Conservation (phyloP, 345 rosid genomes). For the Draba incana region DNA sequence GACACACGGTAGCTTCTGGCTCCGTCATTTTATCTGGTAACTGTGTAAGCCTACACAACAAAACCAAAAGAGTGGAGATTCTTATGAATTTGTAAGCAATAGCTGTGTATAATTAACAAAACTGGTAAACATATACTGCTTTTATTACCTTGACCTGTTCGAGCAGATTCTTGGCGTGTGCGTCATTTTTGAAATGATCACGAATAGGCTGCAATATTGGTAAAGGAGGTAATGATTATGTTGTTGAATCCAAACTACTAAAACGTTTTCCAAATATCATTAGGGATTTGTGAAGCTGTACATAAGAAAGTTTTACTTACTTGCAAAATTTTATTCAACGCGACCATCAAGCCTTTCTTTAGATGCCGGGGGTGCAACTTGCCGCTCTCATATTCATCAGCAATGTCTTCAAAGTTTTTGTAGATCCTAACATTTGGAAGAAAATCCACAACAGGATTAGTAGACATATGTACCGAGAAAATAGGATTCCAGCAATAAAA, state of each 20-base stretch:
- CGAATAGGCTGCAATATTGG: slow-evolving; percentile 69
- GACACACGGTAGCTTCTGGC: not conserved
- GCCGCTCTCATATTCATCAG: slow-evolving; percentile 64
- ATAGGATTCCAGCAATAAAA: not conserved
- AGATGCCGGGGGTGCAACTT: slow-evolving; percentile 75
- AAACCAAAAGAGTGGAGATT: not conserved
- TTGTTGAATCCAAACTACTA: not conserved
- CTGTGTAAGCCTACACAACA: slow-evolving; percentile 57
- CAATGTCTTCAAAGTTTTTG: slow-evolving; percentile 67
- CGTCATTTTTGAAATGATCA: slow-evolving; percentile 63
- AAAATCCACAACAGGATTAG: slow-evolving; percentile 6
- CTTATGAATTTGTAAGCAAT: not conserved
- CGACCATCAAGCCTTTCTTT: slow-evolving; percentile 65
- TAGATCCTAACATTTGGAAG: slow-evolving; percentile 49
- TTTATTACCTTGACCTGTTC: slow-evolving; percentile 70
- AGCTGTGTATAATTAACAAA: not conserved
- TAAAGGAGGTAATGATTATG: not conserved
- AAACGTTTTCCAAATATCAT: not conserved
- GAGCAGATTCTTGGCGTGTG: slow-evolving; percentile 67
- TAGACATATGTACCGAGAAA: not conserved
- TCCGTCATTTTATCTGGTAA: slow-evolving; percentile 47
- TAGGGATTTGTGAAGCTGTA: not conserved
- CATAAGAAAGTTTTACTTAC: slow-evolving; percentile 43
- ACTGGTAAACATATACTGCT: slow-evolving; percentile 14
- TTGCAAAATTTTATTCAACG: slow-evolving; percentile 73